Percentiles rank a stretch among this genome's conserved stretches.
phyloP scores from a whole-genome alignment of 1,139 yeast genomes.

The Hanseniaspora gamundiae region DNA sequence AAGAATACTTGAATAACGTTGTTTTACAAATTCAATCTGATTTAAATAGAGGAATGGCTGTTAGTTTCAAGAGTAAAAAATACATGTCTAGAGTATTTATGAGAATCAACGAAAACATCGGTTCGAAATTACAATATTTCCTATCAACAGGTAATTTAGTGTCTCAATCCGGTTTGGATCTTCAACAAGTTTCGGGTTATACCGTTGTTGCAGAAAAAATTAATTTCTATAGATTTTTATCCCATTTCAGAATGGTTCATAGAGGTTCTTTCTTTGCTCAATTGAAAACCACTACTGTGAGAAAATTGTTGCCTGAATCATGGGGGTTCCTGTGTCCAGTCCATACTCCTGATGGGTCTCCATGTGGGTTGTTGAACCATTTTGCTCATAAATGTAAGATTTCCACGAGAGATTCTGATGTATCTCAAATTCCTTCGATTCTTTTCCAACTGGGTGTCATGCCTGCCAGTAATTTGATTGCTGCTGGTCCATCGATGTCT shows the following conservation, averaged over 20 bases:
- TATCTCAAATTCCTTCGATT: conserved; percentile 53
- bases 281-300: conserved; percentile 91
- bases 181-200: conserved; percentile 96
- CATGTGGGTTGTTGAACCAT: conserved; percentile 96
- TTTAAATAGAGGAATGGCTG: conserved; percentile 67
- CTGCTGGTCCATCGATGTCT: conserved; percentile 79
- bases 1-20: conserved; percentile 73
- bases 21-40: conserved; percentile 69
- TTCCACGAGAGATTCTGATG: conserved; percentile 67
- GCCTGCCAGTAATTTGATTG: conserved; percentile 56
- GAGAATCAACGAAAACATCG: conserved; percentile 85
- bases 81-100: conserved; percentile 71
- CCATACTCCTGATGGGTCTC: conserved; percentile 99
- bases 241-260: conserved; percentile 98
- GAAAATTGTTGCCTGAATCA: conserved; percentile 92
- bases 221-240: conserved; percentile 88
- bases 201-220: conserved; percentile 98
- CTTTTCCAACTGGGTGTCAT: conserved; percentile 71
- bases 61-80: conserved; percentile 72
- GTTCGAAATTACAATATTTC: conserved; percentile 88
- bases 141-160: conserved; percentile 94
- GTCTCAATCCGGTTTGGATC: conserved; percentile 91
- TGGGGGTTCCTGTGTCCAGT: conserved; percentile 99
- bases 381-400: conserved; percentile 90
- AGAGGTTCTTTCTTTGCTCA: conserved; percentile 99